Base-by-base conservation (phyloP, 768 basidiomycete species). In the Termitomyces sp. region DNA sequence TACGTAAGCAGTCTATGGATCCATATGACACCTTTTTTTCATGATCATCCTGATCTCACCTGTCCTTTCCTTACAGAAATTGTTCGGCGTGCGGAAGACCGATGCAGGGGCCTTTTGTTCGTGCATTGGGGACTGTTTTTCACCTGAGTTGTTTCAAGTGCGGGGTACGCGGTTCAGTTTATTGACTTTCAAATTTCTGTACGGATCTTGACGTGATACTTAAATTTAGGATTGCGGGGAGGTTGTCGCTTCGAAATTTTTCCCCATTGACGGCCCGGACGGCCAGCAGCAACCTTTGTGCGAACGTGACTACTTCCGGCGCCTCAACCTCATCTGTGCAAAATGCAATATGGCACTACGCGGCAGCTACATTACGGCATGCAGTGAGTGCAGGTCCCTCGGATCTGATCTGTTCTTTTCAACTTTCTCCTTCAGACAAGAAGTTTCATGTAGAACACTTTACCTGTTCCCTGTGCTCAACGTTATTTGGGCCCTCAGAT, bases 371-470 rank as follows among this genome's bases (percentile, higher is more conserved):
- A 98, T 99, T 76, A 99, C 97, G 42, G 97, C 97, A 42, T 97
- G 97, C 79, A 95, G 96, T 98, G 66, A 64, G 76, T 71, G 14
- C 35, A 42, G 46, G 52, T 55, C 49, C 54, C 51, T 54, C 59
- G 28, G 49, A 58, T 43, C 51, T 55, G 45, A 55, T 60, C 34
- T 48, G 21, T 42, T 53, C 8, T 49, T 9, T 38, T 59, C 30
- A 63, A 41, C 42, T 60, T 56, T 9, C 64, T 5, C 21, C 42
- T 37, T 19, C 70, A 98, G 95, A 89, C 77, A 93, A 94, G 79
- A 99, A 99, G 72, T 99, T 87, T 72, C 96, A 99, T 70, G 95
- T 98, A 62, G 97, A 99, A 74, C 97, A 98, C 70, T 99, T 99
- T 70, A 97, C 95, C 46, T 99, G 97, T 74, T 96, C 94, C 5